phyloP scores from a whole-genome alignment of 2,329 filamentous ascomycete genomes.

The Aspergillus nomiae region DNA sequence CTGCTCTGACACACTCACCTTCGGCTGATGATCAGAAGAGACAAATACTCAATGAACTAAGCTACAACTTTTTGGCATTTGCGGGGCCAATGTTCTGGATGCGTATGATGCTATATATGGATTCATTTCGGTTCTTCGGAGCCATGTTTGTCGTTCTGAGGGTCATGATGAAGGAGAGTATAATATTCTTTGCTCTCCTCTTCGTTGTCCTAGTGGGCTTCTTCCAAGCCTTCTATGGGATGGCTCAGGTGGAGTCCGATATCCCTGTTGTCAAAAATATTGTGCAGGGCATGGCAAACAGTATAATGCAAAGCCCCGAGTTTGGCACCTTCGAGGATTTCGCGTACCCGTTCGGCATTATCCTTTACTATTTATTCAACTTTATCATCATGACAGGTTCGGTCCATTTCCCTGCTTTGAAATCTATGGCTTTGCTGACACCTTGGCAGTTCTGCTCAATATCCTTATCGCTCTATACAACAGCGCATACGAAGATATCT shows the following conservation, averaged over 20 bases:
- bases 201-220: slow-evolving; percentile 77
- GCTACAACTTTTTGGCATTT: slow-evolving; percentile 93
- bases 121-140: slow-evolving; percentile 92
- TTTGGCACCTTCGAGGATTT: slow-evolving; percentile 89
- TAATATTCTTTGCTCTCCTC: slow-evolving; percentile 95
- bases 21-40: slow-evolving; percentile 55
- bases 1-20: slow-evolving; percentile 69
- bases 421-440: not conserved
- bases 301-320: slow-evolving; percentile 87
- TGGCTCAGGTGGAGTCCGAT: slow-evolving; percentile 79
- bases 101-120: slow-evolving; percentile 86
- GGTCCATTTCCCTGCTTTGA: not conserved
- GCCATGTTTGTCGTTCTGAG: slow-evolving; percentile 97
- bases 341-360: slow-evolving; percentile 86
- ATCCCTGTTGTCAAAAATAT: slow-evolving; percentile 49
- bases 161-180: slow-evolving; percentile 88
- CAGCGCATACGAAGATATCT: slow-evolving; percentile 92
- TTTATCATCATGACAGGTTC: slow-evolving; percentile 86
- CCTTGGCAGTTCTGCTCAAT: slow-evolving; percentile 71
- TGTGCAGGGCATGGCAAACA: slow-evolving; percentile 71
- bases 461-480: slow-evolving; percentile 98
- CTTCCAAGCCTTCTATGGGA: slow-evolving; percentile 88
- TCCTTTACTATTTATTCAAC: slow-evolving; percentile 96
- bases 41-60: slow-evolving; percentile 71
- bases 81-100: slow-evolving; percentile 97